Conservation (phyloP, 768 basidiomycete species). For the Rhodotorula diobovata region DNA sequence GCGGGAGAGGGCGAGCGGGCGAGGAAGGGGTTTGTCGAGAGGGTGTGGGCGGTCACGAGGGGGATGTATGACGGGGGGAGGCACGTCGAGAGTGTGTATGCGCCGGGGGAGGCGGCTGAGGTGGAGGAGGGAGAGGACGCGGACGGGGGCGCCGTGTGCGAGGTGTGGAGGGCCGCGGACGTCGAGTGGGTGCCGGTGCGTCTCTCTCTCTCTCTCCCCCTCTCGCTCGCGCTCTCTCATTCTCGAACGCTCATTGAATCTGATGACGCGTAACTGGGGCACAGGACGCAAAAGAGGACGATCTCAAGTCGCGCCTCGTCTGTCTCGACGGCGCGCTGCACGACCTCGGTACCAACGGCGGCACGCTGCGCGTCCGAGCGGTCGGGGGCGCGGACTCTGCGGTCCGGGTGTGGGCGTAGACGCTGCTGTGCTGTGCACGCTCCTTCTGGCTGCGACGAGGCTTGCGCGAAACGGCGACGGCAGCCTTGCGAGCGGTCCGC, state of each 20-base stretch:
- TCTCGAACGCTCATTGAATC: neutral
- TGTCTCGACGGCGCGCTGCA: slow-evolving; percentile 76
- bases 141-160: slow-evolving; percentile 56
- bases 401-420: slow-evolving; percentile 12
- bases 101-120: slow-evolving; percentile 50
- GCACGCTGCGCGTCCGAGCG: slow-evolving; percentile 38
- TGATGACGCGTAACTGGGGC: neutral
- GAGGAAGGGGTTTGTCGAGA: slow-evolving; percentile 56
- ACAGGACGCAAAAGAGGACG: neutral
- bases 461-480: no score
- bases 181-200: slow-evolving; percentile 83
- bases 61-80: slow-evolving; percentile 73
- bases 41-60: slow-evolving; percentile 56
- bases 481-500: no score
- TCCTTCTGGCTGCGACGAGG: no score
- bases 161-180: slow-evolving; percentile 69
- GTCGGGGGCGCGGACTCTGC: neutral
- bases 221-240: neutral
- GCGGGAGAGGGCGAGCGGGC: slow-evolving; percentile 50
- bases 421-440: no score
- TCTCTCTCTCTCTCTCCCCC: neutral
- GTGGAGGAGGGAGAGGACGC: slow-evolving; percentile 42
- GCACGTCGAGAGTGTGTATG: slow-evolving; percentile 64
- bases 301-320: slow-evolving; percentile 59
- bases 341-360: slow-evolving; percentile 59